Conservation (phyloP, 2,329 filamentous ascomycete species). For the Fusarium keratoplasticum region DNA sequence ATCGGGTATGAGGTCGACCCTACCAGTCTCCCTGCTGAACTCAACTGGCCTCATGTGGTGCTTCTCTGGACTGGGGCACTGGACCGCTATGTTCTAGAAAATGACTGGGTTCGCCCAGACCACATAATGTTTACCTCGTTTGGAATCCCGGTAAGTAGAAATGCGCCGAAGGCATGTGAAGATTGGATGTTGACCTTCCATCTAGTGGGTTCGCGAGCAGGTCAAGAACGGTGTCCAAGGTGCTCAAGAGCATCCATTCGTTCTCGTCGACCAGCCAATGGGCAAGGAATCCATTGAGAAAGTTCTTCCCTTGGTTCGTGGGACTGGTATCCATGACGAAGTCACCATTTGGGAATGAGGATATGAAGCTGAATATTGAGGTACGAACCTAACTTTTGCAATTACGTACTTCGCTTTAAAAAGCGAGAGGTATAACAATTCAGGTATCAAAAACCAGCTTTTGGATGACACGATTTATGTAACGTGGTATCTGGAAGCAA, state of each 20-base stretch:
- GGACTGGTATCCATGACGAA: background rate
- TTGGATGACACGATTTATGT: background rate
- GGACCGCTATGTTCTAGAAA: background rate
- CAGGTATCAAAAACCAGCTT: background rate
- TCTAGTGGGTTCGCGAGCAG: background rate
- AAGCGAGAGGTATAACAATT: background rate
- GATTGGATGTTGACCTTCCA: background rate
- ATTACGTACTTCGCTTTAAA: background rate
- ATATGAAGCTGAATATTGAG: background rate
- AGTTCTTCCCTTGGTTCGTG: background rate
- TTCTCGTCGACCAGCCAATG: background rate
- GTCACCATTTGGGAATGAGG: background rate
- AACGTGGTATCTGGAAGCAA: background rate
- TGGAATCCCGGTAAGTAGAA: background rate
- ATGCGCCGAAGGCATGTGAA: background rate
- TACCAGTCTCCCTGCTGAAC: background rate
- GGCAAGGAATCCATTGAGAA: background rate
- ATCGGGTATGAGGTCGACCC: background rate
- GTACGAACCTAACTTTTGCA: background rate
- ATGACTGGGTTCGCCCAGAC: background rate
- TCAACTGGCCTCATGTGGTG: slow-evolving; percentile 3
- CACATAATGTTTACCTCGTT: background rate
- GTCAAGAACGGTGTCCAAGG: background rate
- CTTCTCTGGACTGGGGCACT: background rate
- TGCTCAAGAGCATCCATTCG: background rate